These are phyloP conservation scores for Rhodotorula sp. DNA, from an alignment of 1,284 basidiomycete species.

Conservation along the genomic window DNA sequence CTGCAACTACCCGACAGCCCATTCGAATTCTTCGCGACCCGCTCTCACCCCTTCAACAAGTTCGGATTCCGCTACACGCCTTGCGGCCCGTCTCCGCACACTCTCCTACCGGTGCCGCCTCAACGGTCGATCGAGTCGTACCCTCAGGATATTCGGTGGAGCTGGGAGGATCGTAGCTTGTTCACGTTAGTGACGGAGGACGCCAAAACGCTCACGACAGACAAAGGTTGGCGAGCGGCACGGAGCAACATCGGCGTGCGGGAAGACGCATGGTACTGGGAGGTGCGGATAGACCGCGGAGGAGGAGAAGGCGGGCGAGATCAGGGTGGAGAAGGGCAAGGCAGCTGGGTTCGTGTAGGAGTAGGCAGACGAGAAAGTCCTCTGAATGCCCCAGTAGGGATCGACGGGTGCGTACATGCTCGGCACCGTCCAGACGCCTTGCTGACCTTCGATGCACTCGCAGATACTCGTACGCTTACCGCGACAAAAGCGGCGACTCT, in stretches of 20 bases:
- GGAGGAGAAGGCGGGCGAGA: constrained; percentile 59
- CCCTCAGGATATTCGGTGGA: constrained; percentile 64
- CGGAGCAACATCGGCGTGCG: constrained; percentile 84
- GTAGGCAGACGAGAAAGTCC: constrained; percentile 89
- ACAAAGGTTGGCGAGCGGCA: constrained; percentile 85
- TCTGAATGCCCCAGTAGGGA: constrained; percentile 85
- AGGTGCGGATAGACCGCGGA: constrained; percentile 75
- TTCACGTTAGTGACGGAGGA: constrained; percentile 75
- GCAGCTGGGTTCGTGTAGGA: constrained; percentile 68
- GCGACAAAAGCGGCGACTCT: constrained; percentile 89
- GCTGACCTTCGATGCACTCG: no score
- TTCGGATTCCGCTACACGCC: constrained; percentile 68
- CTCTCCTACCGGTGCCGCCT: constrained; percentile 50
- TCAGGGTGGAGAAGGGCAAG: constrained; percentile 53
- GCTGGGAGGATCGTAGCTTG: constrained; percentile 76
- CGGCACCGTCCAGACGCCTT: no score
- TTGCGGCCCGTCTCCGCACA: constrained; percentile 63
- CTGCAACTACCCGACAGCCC: constrained; percentile 7
- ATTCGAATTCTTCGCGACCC: constrained; percentile 43
- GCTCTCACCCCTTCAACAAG: constrained; percentile 60
- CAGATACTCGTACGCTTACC: constrained; percentile 78
- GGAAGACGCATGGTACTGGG: constrained; percentile 92
- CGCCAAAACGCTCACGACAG: constrained; percentile 71
- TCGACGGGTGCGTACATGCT: constrained; percentile 62
- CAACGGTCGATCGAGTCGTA: constrained; percentile 72